phyloP scores from a whole-genome alignment of 2,329 filamentous ascomycete genomes.

The Arachnopeziza araneosa region DNA sequence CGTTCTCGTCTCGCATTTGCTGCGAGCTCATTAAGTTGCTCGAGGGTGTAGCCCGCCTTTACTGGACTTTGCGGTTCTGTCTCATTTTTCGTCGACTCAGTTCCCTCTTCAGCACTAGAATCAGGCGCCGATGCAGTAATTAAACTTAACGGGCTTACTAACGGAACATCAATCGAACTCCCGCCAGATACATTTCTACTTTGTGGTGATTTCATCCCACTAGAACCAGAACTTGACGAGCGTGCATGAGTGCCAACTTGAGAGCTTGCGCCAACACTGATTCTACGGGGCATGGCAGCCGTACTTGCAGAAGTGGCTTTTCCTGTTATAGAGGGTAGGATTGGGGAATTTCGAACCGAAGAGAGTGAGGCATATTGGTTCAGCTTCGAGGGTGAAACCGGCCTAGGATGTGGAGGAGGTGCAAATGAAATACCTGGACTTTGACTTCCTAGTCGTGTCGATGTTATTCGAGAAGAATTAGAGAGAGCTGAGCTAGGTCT shows the following conservation, averaged over 20 bases:
- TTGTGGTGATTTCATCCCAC: slow-evolving; percentile 13
- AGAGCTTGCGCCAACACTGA: slow-evolving; percentile 17
- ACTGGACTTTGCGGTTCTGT: slow-evolving; percentile 43
- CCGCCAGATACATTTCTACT: slow-evolving; percentile 20
- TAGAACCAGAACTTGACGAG: slow-evolving; percentile 25
- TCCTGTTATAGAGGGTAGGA: slow-evolving; percentile 19
- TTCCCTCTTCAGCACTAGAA: slow-evolving; percentile 21
- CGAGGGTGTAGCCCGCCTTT: slow-evolving; percentile 48
- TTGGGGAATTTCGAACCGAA: slow-evolving; percentile 17
- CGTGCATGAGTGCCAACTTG: slow-evolving; percentile 18
- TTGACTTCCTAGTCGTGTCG: slow-evolving; percentile 33
- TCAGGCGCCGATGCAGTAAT: slow-evolving; percentile 15
- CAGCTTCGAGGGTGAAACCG: slow-evolving; percentile 47
- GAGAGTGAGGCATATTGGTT: slow-evolving; percentile 25
- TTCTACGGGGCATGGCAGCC: slow-evolving; percentile 13
- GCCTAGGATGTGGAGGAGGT: slow-evolving; percentile 34
- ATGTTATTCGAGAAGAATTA: slow-evolving; percentile 38
- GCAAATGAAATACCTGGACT: slow-evolving; percentile 18
- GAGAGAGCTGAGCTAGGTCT: slow-evolving; percentile 43
- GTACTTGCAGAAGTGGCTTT: slow-evolving; percentile 23
- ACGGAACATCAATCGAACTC: slow-evolving; percentile 13
- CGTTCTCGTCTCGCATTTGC: slow-evolving; percentile 86
- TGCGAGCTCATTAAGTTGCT: slow-evolving; percentile 68
- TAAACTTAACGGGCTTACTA: slow-evolving; percentile 18
- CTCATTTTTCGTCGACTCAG: background rate